Evolutionary conservation across 2,329 filamentous ascomycete genomes (phyloP).

Genomic region (Coleophoma cylindrospora): DNA sequence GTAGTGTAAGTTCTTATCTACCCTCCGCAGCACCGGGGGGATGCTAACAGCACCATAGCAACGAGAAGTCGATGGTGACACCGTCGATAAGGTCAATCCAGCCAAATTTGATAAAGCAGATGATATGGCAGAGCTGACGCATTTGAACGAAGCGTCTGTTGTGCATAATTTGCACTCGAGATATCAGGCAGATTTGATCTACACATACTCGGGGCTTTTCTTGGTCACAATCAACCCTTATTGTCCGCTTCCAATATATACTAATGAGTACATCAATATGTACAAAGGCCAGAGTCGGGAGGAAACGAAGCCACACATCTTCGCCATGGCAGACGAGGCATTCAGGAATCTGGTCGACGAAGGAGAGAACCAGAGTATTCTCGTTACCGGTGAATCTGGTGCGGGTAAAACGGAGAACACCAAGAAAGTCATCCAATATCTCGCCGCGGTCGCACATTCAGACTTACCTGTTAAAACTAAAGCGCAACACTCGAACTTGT

Average conservation of each 20-base stretch:
- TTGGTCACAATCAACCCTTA: slow-evolving; percentile 97
- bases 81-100: slow-evolving; percentile 97
- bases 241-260: slow-evolving; percentile 90
- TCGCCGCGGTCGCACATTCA: slow-evolving; percentile 86
- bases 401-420: slow-evolving; percentile 99
- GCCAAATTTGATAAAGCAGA: slow-evolving; percentile 99
- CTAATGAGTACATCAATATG: slow-evolving; percentile 96
- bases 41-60: slow-evolving; percentile 48
- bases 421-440: slow-evolving; percentile 98
- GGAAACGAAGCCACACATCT: slow-evolving; percentile 95
- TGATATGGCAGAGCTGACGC: slow-evolving; percentile 98
- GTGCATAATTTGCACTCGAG: slow-evolving; percentile 94
- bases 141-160: slow-evolving; percentile 95
- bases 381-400: slow-evolving; percentile 96
- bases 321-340: slow-evolving; percentile 93
- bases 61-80: slow-evolving; percentile 79
- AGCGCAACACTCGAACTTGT: slow-evolving; percentile 74
- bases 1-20: slow-evolving; percentile 55
- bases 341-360: slow-evolving; percentile 95
- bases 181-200: slow-evolving; percentile 95
- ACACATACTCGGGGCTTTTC: slow-evolving; percentile 96
- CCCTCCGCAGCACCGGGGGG: background rate
- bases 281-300: slow-evolving; percentile 89
- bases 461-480: slow-evolving; percentile 65
- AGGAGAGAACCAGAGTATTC: slow-evolving; percentile 91